Evolutionary conservation across 495 filamentous ascomycete species (phyloP), one percentile per base, ranked within the genome.

Genomic region (Ramalina peruviana): DNA sequence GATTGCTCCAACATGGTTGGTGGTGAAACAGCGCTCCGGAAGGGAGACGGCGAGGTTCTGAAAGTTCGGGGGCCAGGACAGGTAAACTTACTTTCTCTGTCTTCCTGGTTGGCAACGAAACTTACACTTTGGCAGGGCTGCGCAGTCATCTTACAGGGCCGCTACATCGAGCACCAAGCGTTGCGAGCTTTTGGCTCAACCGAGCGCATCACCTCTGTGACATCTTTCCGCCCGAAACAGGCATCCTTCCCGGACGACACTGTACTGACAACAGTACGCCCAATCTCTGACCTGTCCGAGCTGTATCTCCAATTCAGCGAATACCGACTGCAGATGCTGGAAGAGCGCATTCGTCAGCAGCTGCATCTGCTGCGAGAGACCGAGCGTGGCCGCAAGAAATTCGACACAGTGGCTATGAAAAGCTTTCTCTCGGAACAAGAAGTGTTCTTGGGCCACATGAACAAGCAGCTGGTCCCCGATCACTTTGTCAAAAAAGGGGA

Each of bases 161-260:
- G 80, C 30, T 84, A 85, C 59, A 85, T 85, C 49, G 75, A 79
- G 52, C 82, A 87, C 58, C 75, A 79, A 57, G 83, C 82, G 20
- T 70, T 86, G 20, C 73, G 71, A 21, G 74, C 81, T 1, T 68
- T 81, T 36, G 80, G 81, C 30, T 68, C 70, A 10, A 72, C 73
- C 17, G 82, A 85, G 61, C 77, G 81, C 38, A 82, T 85, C 63
- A 82, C 77, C 26, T 80, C 82, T 71, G 81, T 85, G 21, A 85
- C 81, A 6, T 83, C 81, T 7, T 85, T 85, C 65, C 72, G 83
- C 6, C 79, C 81, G 3, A 72, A 71, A 17, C 69, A 68, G 36
- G 67, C 81, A 3, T 65, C 60, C n/a, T 57, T 78, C 41, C 73
- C 70, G 17, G 82, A 86, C 53, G 81, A 84, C 52, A 79, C 79